Evolutionary conservation across 1,284 basidiomycete species (phyloP), one percentile per base, ranked within the genome.

Genomic region (Fomitopsis schrenkii): DNA sequence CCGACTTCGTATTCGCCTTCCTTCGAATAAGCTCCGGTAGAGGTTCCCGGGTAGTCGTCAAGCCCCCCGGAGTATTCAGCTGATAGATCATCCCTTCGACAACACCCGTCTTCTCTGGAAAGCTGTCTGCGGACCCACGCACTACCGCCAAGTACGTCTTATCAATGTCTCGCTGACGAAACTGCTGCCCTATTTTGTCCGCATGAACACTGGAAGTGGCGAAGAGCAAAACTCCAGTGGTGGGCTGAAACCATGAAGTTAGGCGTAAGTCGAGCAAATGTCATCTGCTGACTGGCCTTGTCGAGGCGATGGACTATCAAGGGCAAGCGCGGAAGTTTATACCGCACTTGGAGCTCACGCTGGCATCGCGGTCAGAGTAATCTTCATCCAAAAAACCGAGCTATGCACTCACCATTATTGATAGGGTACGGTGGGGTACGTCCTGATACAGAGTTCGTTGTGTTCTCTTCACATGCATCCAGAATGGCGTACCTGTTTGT

Each of bases 271-370:
- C 19, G 28, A 10, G 17, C 26, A 60, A 6, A 40, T 14, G 14
- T 40, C 14, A 15, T 10, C 6, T 19, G n/a, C 35, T 17, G 42
- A 44, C 70, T 28, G 55, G 84, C 87, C 77, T 87, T 88, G 75
- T 91, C 88, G 7, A 91, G 77, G 10, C 89, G 80, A 69, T 91
- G 89, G n/a, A 89, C 80, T 6, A 83, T 76, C 61, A 76, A 76
- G 15, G 81, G 86, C 15, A 69, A 62, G 22, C 63, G 63, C 19
- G 69, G 63, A 38, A 85, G 70, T 8, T 68, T 64, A 48, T 81
- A 73, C 42, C 68, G 61, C 22, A 64, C 56, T 45, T 75, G 75
- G 42, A 84, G 60, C 58, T 74, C 48, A 4, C 48, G 42, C 42
- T 50, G 83, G 86, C 19, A 7, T 38, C 14, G 35, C 8, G 12